A percentile compares a stretch with the other conserved stretches of the same genome.
These are phyloP conservation scores for Kwoniella europaea DNA, from an alignment of 768 basidiomycete species.

Conservation along the genomic window DNA sequence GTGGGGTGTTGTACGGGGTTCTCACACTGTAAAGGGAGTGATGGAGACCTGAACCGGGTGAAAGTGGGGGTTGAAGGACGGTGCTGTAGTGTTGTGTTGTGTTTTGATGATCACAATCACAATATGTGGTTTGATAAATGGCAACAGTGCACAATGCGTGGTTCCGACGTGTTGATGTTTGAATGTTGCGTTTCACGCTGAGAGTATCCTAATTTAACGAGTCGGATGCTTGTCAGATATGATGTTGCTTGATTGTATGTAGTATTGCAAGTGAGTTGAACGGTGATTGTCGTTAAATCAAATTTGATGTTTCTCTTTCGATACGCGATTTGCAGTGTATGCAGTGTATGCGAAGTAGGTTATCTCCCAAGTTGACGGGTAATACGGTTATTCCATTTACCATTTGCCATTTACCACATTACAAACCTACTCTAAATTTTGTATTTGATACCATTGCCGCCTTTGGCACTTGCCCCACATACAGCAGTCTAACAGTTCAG, in stretches of 20 bases:
- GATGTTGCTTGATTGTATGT: too few relatives aligned
- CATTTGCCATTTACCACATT: neutral
- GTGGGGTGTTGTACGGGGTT: neutral
- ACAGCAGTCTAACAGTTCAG: too few relatives aligned
- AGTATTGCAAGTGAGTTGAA: too few relatives aligned
- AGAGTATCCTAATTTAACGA: too few relatives aligned
- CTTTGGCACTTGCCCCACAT: slow-evolving; percentile 3
- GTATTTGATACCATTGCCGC: neutral
- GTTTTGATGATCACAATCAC: slow-evolving; percentile 1
- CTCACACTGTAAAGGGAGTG: neutral
- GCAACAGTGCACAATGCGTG: neutral
- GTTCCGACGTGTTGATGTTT: neutral
- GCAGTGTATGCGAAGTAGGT: neutral
- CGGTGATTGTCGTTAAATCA: too few relatives aligned
- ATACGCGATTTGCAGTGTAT: too few relatives aligned
- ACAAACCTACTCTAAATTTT: too few relatives aligned
- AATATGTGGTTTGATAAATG: neutral
- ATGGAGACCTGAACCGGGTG: neutral
- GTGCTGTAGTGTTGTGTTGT: neutral
- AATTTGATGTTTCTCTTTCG: too few relatives aligned
- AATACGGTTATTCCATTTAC: neutral
- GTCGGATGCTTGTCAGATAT: neutral
- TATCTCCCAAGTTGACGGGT: neutral
- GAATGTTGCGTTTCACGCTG: neutral
- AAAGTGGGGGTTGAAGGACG: slow-evolving; percentile 3